Evolutionary conservation across 352 stramenopile genomes (phyloP), one percentile per base, ranked within the genome.

Genomic region (Pythium guiyangense): DNA sequence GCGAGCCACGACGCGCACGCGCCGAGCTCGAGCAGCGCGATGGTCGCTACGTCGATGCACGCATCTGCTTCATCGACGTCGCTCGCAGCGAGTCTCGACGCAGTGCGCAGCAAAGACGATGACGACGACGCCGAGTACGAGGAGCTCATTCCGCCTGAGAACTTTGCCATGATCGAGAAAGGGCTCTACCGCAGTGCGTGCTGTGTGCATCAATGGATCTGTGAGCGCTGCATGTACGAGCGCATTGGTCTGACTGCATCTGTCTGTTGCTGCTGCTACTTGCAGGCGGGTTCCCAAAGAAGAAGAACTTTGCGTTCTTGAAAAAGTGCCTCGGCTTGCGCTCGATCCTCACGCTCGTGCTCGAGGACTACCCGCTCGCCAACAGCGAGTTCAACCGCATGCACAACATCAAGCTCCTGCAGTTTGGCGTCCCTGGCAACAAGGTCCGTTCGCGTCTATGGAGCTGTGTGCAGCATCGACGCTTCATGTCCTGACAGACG

Each of bases 291-390:
- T 96, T 96, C 67, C 86, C 86, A 6, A 92, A 93, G 71, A 93
- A 90, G 60, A 96, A 96, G 62, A 93, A 96, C 67, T 90, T 94
- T 63, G 66, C 80, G 6, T 96, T 96, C 55, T 62, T 96, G 3
- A 79, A 84, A 43, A 83, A 88, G 57, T 84, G 71, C 29, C 62
- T 96, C 44, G 77, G 77, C 34, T 67, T 96, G 43, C 80, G 79
- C 53, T 90, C 79, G 22, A 93, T 96, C 68, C 64, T 96, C 53
- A 93, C 84, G 59, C 63, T 96, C 14, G 84, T 96, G 40, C 68
- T 93, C 52, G 86, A 96, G 61, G 86, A 96, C 67, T 96, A 96
- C 59, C 86, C 86, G 37, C 64, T 89, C 29, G 79, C 81, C 18
- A 93, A 94, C 54, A 79, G 63, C 27, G 79, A 88, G 56, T 94